A percentile compares a stretch with the other conserved stretches of the same genome.
phyloP scores from a whole-genome alignment of 1,139 yeast species.

The Yamadazyma oceani region DNA sequence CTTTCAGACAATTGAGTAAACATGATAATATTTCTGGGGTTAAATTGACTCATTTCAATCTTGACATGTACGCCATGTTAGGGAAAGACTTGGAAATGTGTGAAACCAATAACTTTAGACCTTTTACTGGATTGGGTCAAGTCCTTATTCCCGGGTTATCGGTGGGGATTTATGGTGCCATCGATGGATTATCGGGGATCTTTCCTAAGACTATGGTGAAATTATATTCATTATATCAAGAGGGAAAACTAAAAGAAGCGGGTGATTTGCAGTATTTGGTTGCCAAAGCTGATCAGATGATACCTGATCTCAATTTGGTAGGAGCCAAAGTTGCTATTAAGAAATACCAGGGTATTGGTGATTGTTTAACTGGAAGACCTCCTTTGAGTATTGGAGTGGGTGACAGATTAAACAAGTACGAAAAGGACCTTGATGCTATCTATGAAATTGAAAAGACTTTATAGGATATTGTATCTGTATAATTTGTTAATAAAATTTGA shows the following conservation, averaged over 20 bases:
- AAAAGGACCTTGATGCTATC: slow-evolving; percentile 14
- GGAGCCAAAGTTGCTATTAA: slow-evolving; percentile 39
- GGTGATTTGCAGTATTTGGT: slow-evolving; percentile 37
- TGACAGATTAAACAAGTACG: slow-evolving; percentile 13
- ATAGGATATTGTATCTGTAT: slow-evolving; percentile 3
- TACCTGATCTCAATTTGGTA: slow-evolving; percentile 41
- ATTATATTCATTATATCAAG: slow-evolving; percentile 26
- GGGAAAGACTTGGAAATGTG: slow-evolving; percentile 34
- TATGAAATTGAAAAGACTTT: slow-evolving; percentile 14
- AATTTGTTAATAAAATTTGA: too few species aligned
- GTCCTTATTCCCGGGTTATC: slow-evolving; percentile 42
- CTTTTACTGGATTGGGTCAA: slow-evolving; percentile 53
- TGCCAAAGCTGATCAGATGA: slow-evolving; percentile 42
- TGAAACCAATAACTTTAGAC: slow-evolving; percentile 33
- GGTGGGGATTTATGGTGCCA: slow-evolving; percentile 46
- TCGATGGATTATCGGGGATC: slow-evolving; percentile 45
- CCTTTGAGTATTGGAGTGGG: slow-evolving; percentile 18
- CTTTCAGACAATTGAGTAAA: slow-evolving; percentile 29
- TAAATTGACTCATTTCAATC: slow-evolving; percentile 41
- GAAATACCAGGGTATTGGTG: slow-evolving; percentile 21
- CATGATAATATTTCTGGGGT: slow-evolving; percentile 40
- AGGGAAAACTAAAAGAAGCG: slow-evolving; percentile 39
- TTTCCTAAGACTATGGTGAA: slow-evolving; percentile 41
- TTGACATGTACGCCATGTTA: slow-evolving; percentile 36
- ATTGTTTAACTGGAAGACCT: slow-evolving; percentile 23